Conservation (phyloP, 768 basidiomycete genomes). For the Auricularia auricula-judae region DNA sequence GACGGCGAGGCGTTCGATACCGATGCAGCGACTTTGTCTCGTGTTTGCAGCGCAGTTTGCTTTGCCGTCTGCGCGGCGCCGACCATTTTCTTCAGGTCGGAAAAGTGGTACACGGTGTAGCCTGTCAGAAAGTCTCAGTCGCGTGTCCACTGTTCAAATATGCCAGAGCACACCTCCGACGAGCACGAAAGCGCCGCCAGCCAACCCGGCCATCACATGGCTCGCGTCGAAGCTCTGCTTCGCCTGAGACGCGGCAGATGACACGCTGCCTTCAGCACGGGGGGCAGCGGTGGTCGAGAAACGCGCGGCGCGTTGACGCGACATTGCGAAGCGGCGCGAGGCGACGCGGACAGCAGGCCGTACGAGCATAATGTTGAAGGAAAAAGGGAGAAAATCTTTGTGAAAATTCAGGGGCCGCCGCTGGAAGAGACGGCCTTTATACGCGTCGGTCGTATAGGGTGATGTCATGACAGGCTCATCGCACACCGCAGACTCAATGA, state of each 20-base stretch:
- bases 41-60: conserved; percentile 16
- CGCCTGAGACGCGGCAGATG: neutral
- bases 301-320: neutral
- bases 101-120: conserved; percentile 31
- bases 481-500: neutral
- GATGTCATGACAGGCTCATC: neutral
- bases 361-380: neutral
- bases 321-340: neutral
- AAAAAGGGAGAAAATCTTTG: neutral
- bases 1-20: conserved; percentile 16
- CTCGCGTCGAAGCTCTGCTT: conserved; percentile 5
- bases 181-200: conserved; percentile 20
- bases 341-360: neutral
- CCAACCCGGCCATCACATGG: conserved; percentile 18
- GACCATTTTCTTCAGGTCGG: conserved; percentile 26
- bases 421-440: no score
- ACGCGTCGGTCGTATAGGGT: neutral
- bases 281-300: neutral
- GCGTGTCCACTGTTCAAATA: neutral
- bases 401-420: no score
- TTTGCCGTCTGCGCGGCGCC: conserved; percentile 21
- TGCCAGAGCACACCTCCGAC: conserved; percentile 14
- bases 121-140: conserved; percentile 14
- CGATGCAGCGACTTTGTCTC: conserved; percentile 14
- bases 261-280: neutral